Conservation (phyloP, 2,329 filamentous ascomycete genomes). For the Sphaceloma murrayae region DNA sequence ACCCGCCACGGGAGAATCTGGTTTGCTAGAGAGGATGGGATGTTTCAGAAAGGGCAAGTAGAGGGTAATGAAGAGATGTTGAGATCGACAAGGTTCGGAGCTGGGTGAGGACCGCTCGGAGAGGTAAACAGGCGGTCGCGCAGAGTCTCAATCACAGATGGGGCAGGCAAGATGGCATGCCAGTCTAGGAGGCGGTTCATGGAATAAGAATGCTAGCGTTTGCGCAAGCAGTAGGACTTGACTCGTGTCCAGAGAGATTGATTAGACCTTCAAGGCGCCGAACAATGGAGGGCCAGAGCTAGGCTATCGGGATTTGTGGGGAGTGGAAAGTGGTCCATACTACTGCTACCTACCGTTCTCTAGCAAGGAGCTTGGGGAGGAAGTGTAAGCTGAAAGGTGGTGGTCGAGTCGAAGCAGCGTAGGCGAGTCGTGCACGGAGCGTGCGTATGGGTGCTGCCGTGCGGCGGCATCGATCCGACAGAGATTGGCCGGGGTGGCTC, state of each 20-base stretch:
- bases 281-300: conserved; percentile 13
- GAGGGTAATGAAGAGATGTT: conserved; percentile 17
- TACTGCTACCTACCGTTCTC: no score
- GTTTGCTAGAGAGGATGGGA: conserved; percentile 12
- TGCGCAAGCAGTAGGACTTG: conserved; percentile 19
- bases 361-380: no score
- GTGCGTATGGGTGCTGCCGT: conserved; percentile 10
- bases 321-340: conserved; percentile 1
- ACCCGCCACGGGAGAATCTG: conserved; percentile 7
- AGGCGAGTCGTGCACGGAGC: conserved; percentile 12
- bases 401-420: no score
- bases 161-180: conserved; percentile 16
- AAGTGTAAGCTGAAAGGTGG: conserved; percentile 9
- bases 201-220: conserved; percentile 20
- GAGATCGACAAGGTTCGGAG: conserved; percentile 15
- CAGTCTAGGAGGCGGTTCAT: conserved; percentile 19
- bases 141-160: conserved; percentile 14
- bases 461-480: conserved; percentile 15
- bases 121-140: conserved; percentile 14
- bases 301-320: conserved; percentile 14
- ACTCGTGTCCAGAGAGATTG: conserved; percentile 18
- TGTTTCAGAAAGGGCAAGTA: conserved; percentile 14
- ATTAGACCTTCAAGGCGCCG: conserved; percentile 16
- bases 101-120: conserved; percentile 7
- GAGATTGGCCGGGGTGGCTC: conserved; percentile 14